Base-by-base conservation (phyloP, 139 green algal genomes). In the Limnomonas spitsbergensis region DNA sequence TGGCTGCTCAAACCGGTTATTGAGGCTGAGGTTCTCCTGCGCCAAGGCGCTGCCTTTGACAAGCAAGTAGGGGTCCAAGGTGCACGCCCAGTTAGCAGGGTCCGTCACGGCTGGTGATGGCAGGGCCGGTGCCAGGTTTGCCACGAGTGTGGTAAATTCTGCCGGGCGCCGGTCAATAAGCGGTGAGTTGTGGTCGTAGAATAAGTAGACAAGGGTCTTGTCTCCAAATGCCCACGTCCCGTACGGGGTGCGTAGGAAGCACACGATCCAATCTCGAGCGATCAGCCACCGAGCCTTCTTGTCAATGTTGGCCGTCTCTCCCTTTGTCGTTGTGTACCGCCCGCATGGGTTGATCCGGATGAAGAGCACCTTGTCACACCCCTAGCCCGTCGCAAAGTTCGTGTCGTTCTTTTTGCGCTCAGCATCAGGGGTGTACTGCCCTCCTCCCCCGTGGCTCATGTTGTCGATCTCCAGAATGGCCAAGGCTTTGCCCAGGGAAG, bases 41-140 rank as follows among this genome's bases (percentile, higher is more conserved):
- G 61, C 61, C n/a, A 71, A 32, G 2, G 27, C 20, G 61, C 61
- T 71, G n/a, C 61, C 61, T 71, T 71, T 71, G 26, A 71, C 61
- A 2, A 71, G 61, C 61, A 71, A 32, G 61, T 71, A 32, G 27
- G 61, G 61, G 39, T 71, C 61, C 4, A 71, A 32, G 20, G 61
- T 71, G 61, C 61, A 71, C 32, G 61, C 61, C 29, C 29, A 71
- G 61, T 71, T 32, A 26, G 61, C 9, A 29, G 39, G 9, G n/a
- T 71, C 61, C 27, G 24, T 32, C 61, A 71, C 20, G n/a, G 29
- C 6, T 29, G 61, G 61, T 38, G 29, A 14, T 6, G 61, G 61
- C 32, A 69, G 54, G 6, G 54, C 54, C 3, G 54, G 54, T 9
- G 54, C 24, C 29, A 6, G 24, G 29, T 71, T 40, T 38, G 61